These are phyloP conservation scores for Didymosphaeria variabile DNA, from an alignment of 2,329 filamentous ascomycete genomes.

Conservation along the genomic window DNA sequence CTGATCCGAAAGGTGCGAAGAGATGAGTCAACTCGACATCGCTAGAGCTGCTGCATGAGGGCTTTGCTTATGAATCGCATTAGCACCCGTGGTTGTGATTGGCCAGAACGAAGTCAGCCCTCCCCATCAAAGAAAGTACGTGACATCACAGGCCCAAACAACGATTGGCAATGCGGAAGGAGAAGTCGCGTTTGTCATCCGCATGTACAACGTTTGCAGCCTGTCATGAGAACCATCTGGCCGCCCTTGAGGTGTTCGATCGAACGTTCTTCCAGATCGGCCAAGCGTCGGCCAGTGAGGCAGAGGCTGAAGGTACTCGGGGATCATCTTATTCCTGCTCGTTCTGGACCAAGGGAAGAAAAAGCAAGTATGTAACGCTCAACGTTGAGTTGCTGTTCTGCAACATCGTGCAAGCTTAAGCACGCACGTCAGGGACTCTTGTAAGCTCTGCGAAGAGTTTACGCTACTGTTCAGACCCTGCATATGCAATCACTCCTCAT, in stretches of 20 bases:
- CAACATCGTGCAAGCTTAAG: too few species aligned
- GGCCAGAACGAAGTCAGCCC: neutral
- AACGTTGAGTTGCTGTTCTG: too few species aligned
- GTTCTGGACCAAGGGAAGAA: too few species aligned
- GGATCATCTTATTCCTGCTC: too few species aligned
- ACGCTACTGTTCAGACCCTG: neutral
- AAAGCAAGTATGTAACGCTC: too few species aligned
- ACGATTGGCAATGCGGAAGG: neutral
- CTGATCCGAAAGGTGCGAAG: neutral
- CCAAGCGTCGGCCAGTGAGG: too few species aligned
- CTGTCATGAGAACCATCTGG: neutral
- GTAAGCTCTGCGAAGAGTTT: neutral
- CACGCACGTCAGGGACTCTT: too few species aligned
- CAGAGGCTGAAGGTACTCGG: too few species aligned
- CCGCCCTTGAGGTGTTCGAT: neutral
- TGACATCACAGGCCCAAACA: slow-evolving; percentile 1
- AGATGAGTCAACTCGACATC: slow-evolving; percentile 1
- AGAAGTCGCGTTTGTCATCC: neutral
- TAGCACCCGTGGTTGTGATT: slow-evolving; percentile 2
- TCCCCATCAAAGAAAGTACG: neutral
- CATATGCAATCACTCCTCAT: neutral
- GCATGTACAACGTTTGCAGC: neutral
- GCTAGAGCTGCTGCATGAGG: slow-evolving; percentile 1
- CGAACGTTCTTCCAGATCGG: neutral
- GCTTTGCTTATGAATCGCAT: slow-evolving; percentile 5